Evolutionary conservation across 345 rosid genomes (phyloP).

Genomic region (Cochlearia excelsa): DNA sequence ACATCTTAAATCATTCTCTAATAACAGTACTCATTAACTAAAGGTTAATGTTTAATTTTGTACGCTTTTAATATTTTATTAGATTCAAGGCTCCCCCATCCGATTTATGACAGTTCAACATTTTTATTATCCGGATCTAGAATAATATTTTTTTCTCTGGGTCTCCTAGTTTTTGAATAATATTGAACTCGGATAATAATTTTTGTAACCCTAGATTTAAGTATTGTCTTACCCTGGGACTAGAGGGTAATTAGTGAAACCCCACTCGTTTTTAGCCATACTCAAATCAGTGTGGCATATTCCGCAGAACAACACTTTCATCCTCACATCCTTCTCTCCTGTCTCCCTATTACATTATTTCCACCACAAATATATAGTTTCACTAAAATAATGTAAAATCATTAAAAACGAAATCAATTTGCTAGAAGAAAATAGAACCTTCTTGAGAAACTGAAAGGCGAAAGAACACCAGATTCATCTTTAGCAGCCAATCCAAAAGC

Average conservation of each 20-base stretch:
- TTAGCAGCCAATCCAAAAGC: conserved; percentile 51
- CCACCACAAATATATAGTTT: background rate
- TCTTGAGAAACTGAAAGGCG: conserved; percentile 49
- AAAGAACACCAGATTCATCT: conserved; percentile 44
- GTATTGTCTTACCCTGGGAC: conserved; percentile 48
- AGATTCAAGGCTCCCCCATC: too few species aligned
- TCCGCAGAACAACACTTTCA: conserved; percentile 50
- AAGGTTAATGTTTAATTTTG: too few species aligned
- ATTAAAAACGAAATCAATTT: background rate
- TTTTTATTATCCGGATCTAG: too few species aligned
- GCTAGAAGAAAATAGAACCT: conserved; percentile 30
- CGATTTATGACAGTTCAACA: too few species aligned
- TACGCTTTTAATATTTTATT: too few species aligned
- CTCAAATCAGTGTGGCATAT: conserved; percentile 54
- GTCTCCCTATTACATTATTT: conserved; percentile 28
- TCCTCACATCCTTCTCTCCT: conserved; percentile 41
- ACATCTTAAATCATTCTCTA: too few species aligned
- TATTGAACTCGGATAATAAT: too few species aligned
- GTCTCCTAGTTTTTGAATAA: too few species aligned
- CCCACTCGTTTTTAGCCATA: conserved; percentile 50
- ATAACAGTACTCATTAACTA: too few species aligned
- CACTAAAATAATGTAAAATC: background rate
- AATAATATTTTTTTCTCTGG: too few species aligned
- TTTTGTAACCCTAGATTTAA: too few species aligned
- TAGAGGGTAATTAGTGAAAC: conserved; percentile 41